Conservation (phyloP, 129 eudicot genomes). For the Arctium lappa region DNA sequence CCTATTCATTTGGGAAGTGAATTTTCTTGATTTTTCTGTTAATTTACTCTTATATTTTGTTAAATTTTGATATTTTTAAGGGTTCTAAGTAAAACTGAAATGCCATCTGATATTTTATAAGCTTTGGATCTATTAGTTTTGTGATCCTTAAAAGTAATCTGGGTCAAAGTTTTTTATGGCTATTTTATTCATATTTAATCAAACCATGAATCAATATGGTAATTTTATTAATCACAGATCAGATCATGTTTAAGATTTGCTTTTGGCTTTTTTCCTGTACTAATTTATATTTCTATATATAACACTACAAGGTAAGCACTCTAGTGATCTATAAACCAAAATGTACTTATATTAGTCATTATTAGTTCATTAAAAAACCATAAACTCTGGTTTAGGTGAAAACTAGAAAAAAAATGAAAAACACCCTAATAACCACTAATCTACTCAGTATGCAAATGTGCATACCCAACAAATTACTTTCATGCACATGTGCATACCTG, state of each 20-base stretch:
- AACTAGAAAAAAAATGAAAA: too few species aligned
- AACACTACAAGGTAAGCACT: neutral
- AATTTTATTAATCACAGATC: neutral
- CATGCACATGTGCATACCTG: neutral
- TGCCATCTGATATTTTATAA: neutral
- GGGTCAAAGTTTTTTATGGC: neutral
- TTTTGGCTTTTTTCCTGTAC: neutral
- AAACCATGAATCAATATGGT: neutral
- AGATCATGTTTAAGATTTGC: neutral
- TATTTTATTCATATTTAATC: neutral
- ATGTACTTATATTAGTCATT: neutral
- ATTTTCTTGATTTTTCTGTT: neutral
- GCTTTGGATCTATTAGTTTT: neutral
- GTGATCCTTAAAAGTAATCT: neutral
- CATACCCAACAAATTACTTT: neutral
- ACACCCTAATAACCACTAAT: neutral
- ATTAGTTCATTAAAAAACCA: neutral
- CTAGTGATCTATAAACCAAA: neutral
- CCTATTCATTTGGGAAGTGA: conserved; percentile 37
- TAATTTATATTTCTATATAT: neutral
- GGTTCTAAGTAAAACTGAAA: neutral
- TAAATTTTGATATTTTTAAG: neutral
- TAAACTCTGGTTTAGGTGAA: too few species aligned
- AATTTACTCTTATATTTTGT: neutral
- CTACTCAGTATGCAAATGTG: neutral